Percentiles rank a stretch among this genome's conserved stretches.
Conservation (phyloP, 2,329 filamentous ascomycete genomes). For the Fusarium goolgardi region DNA sequence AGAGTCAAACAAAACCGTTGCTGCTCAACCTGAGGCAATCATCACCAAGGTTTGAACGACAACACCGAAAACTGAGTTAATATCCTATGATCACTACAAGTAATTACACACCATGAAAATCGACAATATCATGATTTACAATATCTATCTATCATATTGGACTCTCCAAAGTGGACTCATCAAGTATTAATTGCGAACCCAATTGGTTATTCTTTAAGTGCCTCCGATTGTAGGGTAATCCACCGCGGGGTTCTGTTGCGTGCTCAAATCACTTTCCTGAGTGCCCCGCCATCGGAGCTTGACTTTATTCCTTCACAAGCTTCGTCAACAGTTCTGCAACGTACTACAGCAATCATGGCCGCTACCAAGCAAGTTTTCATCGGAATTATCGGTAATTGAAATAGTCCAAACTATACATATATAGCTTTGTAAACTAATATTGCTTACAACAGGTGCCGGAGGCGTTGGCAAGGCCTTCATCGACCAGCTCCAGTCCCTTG, state of each 20-base stretch:
- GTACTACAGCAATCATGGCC: slow-evolving; percentile 53
- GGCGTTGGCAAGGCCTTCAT: slow-evolving; percentile 95
- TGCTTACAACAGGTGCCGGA: slow-evolving; percentile 74
- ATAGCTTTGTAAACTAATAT: slow-evolving; percentile 25
- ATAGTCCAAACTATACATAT: not conserved
- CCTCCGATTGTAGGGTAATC: slow-evolving; percentile 42
- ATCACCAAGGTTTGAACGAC: slow-evolving; percentile 1
- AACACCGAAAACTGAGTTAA: not conserved
- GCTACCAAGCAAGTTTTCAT: slow-evolving; percentile 62
- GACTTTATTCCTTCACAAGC: slow-evolving; percentile 46
- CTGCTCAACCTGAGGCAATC: slow-evolving; percentile 45
- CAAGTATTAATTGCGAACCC: slow-evolving; percentile 17
- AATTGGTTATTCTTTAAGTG: slow-evolving; percentile 30
- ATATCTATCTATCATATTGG: not conserved
- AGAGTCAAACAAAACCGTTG: not conserved
- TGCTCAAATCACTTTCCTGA: slow-evolving; percentile 38
- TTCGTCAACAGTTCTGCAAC: slow-evolving; percentile 25
- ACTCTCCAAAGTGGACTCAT: slow-evolving; percentile 18
- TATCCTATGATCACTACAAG: not conserved
- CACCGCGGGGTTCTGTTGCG: slow-evolving; percentile 45
- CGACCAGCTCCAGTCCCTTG: slow-evolving; percentile 77
- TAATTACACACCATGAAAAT: not conserved
- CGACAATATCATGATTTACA: not conserved
- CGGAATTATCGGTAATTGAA: slow-evolving; percentile 62
- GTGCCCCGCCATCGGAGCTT: slow-evolving; percentile 54